Conservation (phyloP, 2,329 filamentous ascomycete genomes). For the Fusarium pseudoanthophilum region DNA sequence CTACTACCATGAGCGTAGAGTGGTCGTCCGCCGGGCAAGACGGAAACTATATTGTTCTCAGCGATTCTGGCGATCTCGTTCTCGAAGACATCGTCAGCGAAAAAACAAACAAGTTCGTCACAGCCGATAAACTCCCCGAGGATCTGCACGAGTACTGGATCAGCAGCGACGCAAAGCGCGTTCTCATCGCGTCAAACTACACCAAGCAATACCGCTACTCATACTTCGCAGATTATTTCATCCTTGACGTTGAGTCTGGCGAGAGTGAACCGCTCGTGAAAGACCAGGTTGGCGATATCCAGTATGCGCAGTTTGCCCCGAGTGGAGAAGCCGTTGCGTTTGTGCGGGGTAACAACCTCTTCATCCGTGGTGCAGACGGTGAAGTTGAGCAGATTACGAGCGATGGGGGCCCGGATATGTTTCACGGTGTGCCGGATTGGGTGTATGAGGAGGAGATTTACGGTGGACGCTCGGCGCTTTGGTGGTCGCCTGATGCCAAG, state of each 20-base stretch:
- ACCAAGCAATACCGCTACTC: slow-evolving; percentile 76
- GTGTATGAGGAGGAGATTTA: slow-evolving; percentile 81
- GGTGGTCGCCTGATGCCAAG: slow-evolving; percentile 91
- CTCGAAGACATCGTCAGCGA: slow-evolving; percentile 71
- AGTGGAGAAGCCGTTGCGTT: slow-evolving; percentile 70
- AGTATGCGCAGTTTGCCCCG: slow-evolving; percentile 72
- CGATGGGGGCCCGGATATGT: slow-evolving; percentile 69
- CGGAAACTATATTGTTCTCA: slow-evolving; percentile 68
- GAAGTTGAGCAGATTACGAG: slow-evolving; percentile 66
- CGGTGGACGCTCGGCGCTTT: slow-evolving; percentile 78
- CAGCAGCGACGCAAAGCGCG: slow-evolving; percentile 65
- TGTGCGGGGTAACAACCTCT: slow-evolving; percentile 74
- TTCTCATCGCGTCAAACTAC: slow-evolving; percentile 72
- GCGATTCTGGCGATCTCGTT: slow-evolving; percentile 62
- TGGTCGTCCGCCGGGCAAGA: slow-evolving; percentile 71
- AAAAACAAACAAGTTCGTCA: slow-evolving; percentile 66
- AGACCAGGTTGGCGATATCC: slow-evolving; percentile 71
- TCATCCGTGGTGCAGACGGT: slow-evolving; percentile 59
- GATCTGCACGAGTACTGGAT: slow-evolving; percentile 70
- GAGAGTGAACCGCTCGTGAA: slow-evolving; percentile 64
- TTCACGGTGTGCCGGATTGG: slow-evolving; percentile 77
- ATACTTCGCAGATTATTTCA: slow-evolving; percentile 73
- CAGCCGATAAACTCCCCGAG: slow-evolving; percentile 66
- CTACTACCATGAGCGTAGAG: slow-evolving; percentile 59
- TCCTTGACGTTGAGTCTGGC: slow-evolving; percentile 70